Conservation (phyloP, 208 protist species). For the Dictyostelium gargantuum region DNA sequence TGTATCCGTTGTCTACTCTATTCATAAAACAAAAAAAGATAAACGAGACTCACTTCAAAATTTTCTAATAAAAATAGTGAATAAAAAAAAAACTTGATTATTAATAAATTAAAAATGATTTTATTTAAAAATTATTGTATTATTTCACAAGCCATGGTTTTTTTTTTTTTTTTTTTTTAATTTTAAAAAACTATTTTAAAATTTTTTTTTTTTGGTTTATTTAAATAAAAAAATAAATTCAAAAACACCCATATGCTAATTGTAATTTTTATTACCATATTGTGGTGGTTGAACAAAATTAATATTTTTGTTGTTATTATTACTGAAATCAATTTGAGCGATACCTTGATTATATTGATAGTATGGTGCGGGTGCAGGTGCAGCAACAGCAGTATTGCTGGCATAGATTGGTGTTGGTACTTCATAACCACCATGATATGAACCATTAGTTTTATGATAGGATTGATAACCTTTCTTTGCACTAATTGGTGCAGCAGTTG, state of each 20-base stretch:
- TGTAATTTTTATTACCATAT: not conserved
- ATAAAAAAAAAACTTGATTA: too few species aligned
- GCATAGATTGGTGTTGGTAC: not conserved
- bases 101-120: too few species aligned
- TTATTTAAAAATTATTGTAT: not conserved
- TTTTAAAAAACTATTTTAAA: not conserved
- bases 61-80: too few species aligned
- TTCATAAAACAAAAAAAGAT: too few species aligned
- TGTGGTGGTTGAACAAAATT: not conserved
- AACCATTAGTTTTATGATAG: not conserved
- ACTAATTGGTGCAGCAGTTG: not conserved
- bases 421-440: not conserved
- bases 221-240: not conserved
- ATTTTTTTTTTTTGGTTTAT: not conserved
- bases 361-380: not conserved
- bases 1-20: too few species aligned
- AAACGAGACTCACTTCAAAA: too few species aligned
- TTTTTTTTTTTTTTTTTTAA: not conserved
- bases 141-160: too few species aligned
- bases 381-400: not conserved
- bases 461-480: not conserved
- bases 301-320: not conserved
- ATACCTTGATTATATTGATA: slow-evolving; percentile 8
- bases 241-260: too few species aligned
- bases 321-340: not conserved